Base-by-base conservation (phyloP, 352 stramenopile genomes). In the Globisporangium nagaii region DNA sequence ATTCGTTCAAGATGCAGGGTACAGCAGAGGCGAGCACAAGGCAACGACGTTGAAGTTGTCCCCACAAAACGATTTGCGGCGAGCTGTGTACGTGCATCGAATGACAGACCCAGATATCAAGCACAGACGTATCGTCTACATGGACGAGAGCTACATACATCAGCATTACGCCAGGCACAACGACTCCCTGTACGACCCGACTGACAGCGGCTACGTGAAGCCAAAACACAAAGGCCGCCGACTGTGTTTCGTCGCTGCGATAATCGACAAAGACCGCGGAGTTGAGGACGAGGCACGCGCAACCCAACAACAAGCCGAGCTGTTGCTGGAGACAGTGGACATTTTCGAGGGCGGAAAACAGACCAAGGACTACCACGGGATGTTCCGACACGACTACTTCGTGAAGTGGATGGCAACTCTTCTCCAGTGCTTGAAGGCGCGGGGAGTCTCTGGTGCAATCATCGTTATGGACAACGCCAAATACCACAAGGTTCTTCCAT, bases 251-350 rank as follows among this genome's bases (percentile, higher is more conserved):
- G 17, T 36, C 10, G 32, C 7, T 6, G 10, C 32, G 2, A 36
- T 36, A 9, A 36, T 36, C 17, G 32, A n/a, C 10, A 13, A 36
- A 7, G 32, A 36, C 32, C 12, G 10, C 12, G 4, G 7, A 3
- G 32, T 36, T 12, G 10, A 12, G 12, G 32, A 4, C 17, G 32
- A 36, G 7, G 32, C 32, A 17, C 32, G 32, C 2, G 17, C 32
- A 2, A 13, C 4, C 2, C 17, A 9, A 15, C 32, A 36, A 3
- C 2, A 9, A 15, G 10, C 32, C 10, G 7, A 13, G 10, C 10
- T 36, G 32, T 13, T 36, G 12, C 5, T 20, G 10, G 22, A 89
- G 66, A 75, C 79, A 86, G 28, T 66, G 47, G 45, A 65, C 13
- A 54, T 65, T 5, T 61, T 68, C 30, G 19, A 62, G 19, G 62